Evolutionary conservation across 2,329 filamentous ascomycete species (phyloP).

Genomic region (Aureobasidium pullulans): DNA sequence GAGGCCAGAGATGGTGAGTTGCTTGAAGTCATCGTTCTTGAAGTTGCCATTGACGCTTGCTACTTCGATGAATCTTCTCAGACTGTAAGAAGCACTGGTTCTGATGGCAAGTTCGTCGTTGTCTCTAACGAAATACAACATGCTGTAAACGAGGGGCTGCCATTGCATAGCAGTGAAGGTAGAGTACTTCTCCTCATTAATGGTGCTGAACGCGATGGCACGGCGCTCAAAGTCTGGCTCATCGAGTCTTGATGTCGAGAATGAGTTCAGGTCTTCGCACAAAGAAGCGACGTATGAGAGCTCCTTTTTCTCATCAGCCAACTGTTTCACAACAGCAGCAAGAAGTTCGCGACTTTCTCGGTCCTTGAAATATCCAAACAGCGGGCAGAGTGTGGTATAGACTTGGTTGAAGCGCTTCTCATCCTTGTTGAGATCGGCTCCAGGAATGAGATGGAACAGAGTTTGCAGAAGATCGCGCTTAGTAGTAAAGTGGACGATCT

Average conservation of each 20-base stretch:
- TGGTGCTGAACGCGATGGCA: conserved; percentile 64
- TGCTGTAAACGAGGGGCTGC: conserved; percentile 80
- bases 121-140: conserved; percentile 78
- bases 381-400: conserved; percentile 65
- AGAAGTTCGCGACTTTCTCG: conserved; percentile 66
- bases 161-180: conserved; percentile 66
- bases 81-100: conserved; percentile 69
- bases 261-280: conserved; percentile 75
- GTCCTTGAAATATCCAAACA: conserved; percentile 90
- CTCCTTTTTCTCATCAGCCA: conserved; percentile 57
- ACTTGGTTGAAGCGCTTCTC: conserved; percentile 55
- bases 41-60: conserved; percentile 42
- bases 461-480: conserved; percentile 77
- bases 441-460: conserved; percentile 69
- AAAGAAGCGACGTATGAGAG: conserved; percentile 59
- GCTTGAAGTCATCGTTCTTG: conserved; percentile 43
- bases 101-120: conserved; percentile 85
- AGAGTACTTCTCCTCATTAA: conserved; percentile 56
- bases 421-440: conserved; percentile 52
- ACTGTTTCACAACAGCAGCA: conserved; percentile 62
- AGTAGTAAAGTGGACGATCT: conserved; percentile 71
- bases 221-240: conserved; percentile 84
- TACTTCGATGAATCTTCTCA: conserved; percentile 68
- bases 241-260: conserved; percentile 62
- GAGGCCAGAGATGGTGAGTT: conserved; percentile 57